Evolutionary conservation across 2,329 filamentous ascomycete genomes (phyloP).

Genomic region (Microascus cirrosus): DNA sequence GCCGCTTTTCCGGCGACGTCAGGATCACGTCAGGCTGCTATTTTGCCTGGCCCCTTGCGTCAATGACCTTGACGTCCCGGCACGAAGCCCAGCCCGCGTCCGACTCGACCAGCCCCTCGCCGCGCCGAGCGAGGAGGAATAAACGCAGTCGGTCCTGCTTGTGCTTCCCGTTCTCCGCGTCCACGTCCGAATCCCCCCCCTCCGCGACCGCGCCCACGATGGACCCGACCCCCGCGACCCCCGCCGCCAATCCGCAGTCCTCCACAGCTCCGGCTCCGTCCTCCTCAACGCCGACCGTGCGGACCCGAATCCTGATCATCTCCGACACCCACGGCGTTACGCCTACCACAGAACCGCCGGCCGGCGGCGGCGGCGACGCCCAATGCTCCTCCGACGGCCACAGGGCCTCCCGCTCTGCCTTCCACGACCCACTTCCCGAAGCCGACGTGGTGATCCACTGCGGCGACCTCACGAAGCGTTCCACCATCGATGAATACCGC

Average conservation of each 20-base stretch:
- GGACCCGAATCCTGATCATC: constrained; percentile 5
- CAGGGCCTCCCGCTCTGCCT: background rate
- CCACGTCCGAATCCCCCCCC: background rate
- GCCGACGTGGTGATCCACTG: constrained; percentile 36
- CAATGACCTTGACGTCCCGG: background rate
- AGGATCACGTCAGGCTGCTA: background rate
- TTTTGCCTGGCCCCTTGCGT: background rate
- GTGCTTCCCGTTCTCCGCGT: background rate
- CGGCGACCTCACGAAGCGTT: constrained; percentile 34
- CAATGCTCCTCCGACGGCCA: constrained; percentile 2
- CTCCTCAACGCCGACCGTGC: background rate
- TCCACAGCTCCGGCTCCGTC: background rate
- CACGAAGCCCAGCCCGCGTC: background rate
- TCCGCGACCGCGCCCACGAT: background rate
- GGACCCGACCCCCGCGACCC: background rate
- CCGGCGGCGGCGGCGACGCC: background rate
- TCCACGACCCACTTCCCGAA: constrained; percentile 5
- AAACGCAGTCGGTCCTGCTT: background rate
- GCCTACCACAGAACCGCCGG: background rate
- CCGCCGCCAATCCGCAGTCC: background rate
- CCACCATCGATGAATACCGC: constrained; percentile 26
- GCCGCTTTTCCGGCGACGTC: background rate
- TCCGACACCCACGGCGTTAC: constrained; percentile 6
- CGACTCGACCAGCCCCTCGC: background rate
- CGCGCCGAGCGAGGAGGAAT: background rate